These are phyloP conservation scores for Zychaea mexicana DNA, from an alignment of 371 early-diverging fungal species.

Conservation along the genomic window DNA sequence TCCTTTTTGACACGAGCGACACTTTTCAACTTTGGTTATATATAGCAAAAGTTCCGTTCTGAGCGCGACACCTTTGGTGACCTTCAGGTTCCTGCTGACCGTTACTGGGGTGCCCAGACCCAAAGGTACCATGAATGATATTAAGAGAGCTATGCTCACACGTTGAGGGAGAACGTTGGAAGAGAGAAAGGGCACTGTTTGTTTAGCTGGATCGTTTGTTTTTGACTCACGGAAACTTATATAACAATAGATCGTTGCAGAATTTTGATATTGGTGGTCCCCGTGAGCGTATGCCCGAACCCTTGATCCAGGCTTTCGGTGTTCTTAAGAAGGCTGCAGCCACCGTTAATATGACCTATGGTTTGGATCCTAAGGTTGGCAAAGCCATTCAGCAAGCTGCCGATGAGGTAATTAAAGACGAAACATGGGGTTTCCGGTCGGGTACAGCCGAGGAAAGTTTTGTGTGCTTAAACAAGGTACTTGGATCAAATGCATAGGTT, in stretches of 20 bases:
- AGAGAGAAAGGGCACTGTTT: too few relatives aligned
- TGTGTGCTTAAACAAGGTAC: background rate
- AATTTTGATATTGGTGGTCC: conserved; percentile 96
- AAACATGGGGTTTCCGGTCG: too few relatives aligned
- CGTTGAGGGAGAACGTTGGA: too few relatives aligned
- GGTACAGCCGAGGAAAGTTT: too few relatives aligned
- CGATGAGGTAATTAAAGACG: conserved; percentile 58
- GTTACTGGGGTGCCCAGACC: conserved; percentile 97
- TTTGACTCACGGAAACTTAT: background rate
- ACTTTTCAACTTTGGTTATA: background rate
- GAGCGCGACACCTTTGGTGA: conserved; percentile 96
- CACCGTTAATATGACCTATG: conserved; percentile 86
- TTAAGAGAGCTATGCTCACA: too few relatives aligned
- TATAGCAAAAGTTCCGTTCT: conserved; percentile 68
- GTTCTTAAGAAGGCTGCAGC: conserved; percentile 94
- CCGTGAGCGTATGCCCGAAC: conserved; percentile 92
- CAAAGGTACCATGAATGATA: conserved; percentile 72
- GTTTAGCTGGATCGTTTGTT: too few relatives aligned
- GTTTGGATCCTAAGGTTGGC: conserved; percentile 76
- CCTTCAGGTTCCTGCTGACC: conserved; percentile 89
- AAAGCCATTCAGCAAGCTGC: conserved; percentile 88
- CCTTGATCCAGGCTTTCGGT: conserved; percentile 92
- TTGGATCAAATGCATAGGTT: conserved; percentile 56
- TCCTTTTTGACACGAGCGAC: background rate
- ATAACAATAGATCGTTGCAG: conserved; percentile 69